phyloP scores from a whole-genome alignment of 345 rosid genomes.

The Pseudoturritis turrita region DNA sequence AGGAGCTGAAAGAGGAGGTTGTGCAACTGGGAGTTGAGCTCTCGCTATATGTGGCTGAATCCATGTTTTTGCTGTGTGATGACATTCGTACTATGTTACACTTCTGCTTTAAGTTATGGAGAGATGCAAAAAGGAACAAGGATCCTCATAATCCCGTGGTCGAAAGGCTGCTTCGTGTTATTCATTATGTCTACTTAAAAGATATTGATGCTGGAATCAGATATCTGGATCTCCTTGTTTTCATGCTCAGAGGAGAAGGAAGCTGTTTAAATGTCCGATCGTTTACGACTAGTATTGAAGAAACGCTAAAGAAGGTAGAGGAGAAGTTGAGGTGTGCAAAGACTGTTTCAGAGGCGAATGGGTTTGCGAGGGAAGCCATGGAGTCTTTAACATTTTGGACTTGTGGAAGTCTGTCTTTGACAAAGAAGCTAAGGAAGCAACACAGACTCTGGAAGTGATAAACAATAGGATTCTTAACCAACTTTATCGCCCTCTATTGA shows the following conservation, averaged over 20 bases:
- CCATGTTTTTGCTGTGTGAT: constrained; percentile 1
- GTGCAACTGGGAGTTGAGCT: constrained; percentile 6
- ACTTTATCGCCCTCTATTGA: not conserved
- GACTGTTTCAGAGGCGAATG: constrained; percentile 6
- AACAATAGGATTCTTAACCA: not conserved
- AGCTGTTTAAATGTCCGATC: not conserved
- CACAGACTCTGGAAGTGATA: not conserved
- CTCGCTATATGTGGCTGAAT: not conserved
- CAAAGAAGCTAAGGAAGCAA: not conserved
- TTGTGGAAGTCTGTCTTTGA: not conserved
- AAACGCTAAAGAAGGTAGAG: not conserved
- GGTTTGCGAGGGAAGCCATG: not conserved
- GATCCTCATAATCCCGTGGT: not conserved
- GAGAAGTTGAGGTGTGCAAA: not conserved
- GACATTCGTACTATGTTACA: not conserved
- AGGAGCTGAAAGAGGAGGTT: not conserved
- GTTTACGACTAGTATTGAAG: not conserved
- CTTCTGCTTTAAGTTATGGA: not conserved
- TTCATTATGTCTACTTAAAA: not conserved
- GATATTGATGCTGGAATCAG: not conserved
- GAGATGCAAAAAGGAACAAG: not conserved
- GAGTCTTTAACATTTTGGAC: not conserved
- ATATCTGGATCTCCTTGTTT: not conserved
- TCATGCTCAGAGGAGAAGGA: not conserved
- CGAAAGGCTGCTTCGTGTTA: not conserved